Evolutionary conservation across 441 rosid genomes (phyloP), one percentile per base, ranked within the genome.

Genomic region (Pelargonium fulgidum): DNA sequence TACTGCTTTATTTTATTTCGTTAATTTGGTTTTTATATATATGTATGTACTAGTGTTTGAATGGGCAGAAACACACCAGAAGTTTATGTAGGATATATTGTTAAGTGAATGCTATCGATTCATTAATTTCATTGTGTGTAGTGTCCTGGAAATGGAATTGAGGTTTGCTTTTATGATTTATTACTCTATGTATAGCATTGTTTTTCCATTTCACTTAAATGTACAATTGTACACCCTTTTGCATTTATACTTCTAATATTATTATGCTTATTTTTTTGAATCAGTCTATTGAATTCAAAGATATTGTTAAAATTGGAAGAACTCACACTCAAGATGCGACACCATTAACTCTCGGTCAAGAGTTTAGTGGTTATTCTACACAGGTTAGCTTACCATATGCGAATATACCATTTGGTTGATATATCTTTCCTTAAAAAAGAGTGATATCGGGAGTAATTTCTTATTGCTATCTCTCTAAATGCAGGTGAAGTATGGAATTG

Each of bases 311-410:
- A 83, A 91, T 91, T 77, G 98, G 98, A 68, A 86, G 97, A 68
- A 93, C 98, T n/a, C 98, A 91, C 79, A 93, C 97, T 78, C 98
- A 91, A 82, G 98, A 93, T 81, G 95, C 97, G 19, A 93, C 98
- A 71, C 98, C 97, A 75, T 84, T 93, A 87, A 93, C 98, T 14
- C 85, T 93, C 20, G 98, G 97, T 52, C 98, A 93, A 82, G 98
- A 89, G 82, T 93, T 93, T 77, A 86, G 98, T 81, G 98, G 98
- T 83, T 93, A 93, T 80, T 78, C 88, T 66, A 91, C 92, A 19
- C 99, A 93, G 74, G 97, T 89, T 75, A 80, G 77, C 65, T 64
- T 66, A 29, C 50, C 70, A 63, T 33, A 20, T 8, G 17, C n/a
- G 14, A 22, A 33, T 61, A 62, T 13, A 5, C 11, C 26, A 4